A percentile compares a stretch with the other conserved stretches of the same genome.
These are phyloP conservation scores for Xylariaceae sp. DNA, from an alignment of 2,329 filamentous ascomycete species.

Conservation along the genomic window DNA sequence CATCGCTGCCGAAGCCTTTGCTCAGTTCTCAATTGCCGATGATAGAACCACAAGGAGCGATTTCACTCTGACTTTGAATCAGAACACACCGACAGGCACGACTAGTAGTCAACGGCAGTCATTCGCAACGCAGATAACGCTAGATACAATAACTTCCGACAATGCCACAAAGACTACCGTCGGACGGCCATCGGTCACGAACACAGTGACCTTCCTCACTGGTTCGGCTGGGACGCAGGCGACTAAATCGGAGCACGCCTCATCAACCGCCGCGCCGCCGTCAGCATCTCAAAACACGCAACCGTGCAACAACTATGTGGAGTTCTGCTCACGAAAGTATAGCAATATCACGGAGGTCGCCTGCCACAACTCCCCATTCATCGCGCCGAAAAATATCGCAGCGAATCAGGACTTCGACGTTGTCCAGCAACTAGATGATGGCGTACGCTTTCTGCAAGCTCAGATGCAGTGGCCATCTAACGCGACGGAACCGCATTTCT, in stretches of 20 bases:
- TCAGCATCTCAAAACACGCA: slow-evolving; percentile 60
- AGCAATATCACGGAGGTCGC: slow-evolving; percentile 75
- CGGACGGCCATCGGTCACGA: slow-evolving; percentile 14
- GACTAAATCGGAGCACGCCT: slow-evolving; percentile 38
- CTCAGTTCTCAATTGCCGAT: slow-evolving; percentile 35
- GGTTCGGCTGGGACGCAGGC: slow-evolving; percentile 43
- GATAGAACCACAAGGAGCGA: slow-evolving; percentile 37
- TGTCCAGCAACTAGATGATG: slow-evolving; percentile 69
- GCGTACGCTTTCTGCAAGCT: slow-evolving; percentile 59
- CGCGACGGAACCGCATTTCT: slow-evolving; percentile 60
- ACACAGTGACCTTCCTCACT: slow-evolving; percentile 39
- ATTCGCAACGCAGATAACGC: slow-evolving; percentile 40
- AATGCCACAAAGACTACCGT: slow-evolving; percentile 28
- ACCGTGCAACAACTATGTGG: slow-evolving; percentile 72
- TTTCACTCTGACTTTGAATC: slow-evolving; percentile 27
- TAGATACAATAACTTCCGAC: slow-evolving; percentile 31
- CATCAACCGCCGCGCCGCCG: slow-evolving; percentile 40
- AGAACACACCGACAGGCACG: slow-evolving; percentile 28
- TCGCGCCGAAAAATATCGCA: slow-evolving; percentile 62
- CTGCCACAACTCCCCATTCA: slow-evolving; percentile 78
- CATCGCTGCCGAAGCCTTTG: slow-evolving; percentile 21
- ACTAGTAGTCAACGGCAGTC: slow-evolving; percentile 44
- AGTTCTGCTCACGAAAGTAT: slow-evolving; percentile 72
- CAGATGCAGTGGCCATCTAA: slow-evolving; percentile 56
- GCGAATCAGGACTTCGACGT: slow-evolving; percentile 70